Evolutionary conservation across 768 basidiomycete genomes (phyloP), one percentile per base, ranked within the genome.

Genomic region (Suillus variegatus): DNA sequence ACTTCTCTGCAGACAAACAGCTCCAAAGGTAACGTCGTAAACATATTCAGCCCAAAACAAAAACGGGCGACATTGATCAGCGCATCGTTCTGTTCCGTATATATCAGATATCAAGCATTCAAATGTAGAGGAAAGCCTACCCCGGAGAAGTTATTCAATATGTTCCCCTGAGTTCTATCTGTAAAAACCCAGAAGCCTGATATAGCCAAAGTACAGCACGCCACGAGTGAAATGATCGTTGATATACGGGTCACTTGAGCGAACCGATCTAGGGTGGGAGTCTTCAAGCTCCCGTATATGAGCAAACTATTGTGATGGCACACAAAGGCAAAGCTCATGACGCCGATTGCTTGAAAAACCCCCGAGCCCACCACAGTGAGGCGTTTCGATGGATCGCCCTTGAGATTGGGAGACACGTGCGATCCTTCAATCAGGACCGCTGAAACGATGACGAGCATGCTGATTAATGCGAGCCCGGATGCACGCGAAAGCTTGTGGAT

Each of bases 251-350:
- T 97, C 28, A 99, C 94, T 72, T 84, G 86, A 57, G 93, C 87
- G 75, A 99, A 99, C 46, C 96, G 86, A 76, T 99, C 97, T 35
- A 99, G 80, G 0, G 97, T 99, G 9, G 97, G 97, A 8, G 93
- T 97, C 52, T 87, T 86, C 74, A 99, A 79, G 71, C 92, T 93
- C 57, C 96, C 95, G 72, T 98, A 99, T 70, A 99, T 98, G 68
- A 99, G 84, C 62, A 98, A 86, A 10, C 95, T 95, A 75, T 99
- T 99, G 77, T 99, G 97, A 76, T 99, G 97, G 74, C 96, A 97
- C 25, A 97, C 96, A 72, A 95, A 98, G 52, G 95, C 94, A 72
- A 95, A 95, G 75, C 91, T 93, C 72, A 99, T 99, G 67, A 99
- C 97, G 28, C 97, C 97, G 56, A 98, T 96, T 38, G 97, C 96